Evolutionary conservation across 208 protist genomes (phyloP), one percentile per base, ranked within the genome.

Genomic region (Entamoeba invadens): DNA sequence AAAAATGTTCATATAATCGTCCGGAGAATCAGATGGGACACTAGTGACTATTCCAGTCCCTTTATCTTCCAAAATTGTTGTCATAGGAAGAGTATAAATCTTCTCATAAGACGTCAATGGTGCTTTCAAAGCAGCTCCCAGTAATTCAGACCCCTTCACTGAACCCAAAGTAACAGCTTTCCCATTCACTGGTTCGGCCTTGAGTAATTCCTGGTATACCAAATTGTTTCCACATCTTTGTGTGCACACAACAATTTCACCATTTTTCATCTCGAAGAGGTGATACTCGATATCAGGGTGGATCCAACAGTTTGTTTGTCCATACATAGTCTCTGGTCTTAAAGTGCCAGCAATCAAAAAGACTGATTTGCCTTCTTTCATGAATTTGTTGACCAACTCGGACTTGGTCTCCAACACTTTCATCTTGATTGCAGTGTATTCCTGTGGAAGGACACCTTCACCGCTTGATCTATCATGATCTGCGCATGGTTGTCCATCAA

Each of bases 271-370:
- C 46, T 97, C 94, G 95, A 98, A 99, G 21, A 97, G 98, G 92
- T 97, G 97, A 97, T 99, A 99, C 42, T 96, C 95, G 46, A 98
- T 97, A 51, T 97, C 97, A 50, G 98, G 98, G 38, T 97, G 96
- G 25, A 99, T 96, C 98, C 98, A 99, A 97, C 98, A 99, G 96
- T 99, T 99, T 72, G 99, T 99, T 96, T 99, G 98, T 18, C 98
- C 98, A 50, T 95, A 97, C 97, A 99, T 99, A 45, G 99, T 99
- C 96, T 99, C 99, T 44, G 99, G 98, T 45, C 99, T 97, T 3
- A 99, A 97, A n/a, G 99, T 99, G 14, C 98, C 99, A 45, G 98
- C 97, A 10, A 98, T 97, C 10, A 99, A 95, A 95, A 98, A 98
- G n/a, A 99, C 97, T n/a, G 10, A 18, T 57, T 46, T 38, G 0